These are phyloP conservation scores for Nicotiana tomentosiformis DNA, from an alignment of 257 asterid species.

Conservation along the genomic window DNA sequence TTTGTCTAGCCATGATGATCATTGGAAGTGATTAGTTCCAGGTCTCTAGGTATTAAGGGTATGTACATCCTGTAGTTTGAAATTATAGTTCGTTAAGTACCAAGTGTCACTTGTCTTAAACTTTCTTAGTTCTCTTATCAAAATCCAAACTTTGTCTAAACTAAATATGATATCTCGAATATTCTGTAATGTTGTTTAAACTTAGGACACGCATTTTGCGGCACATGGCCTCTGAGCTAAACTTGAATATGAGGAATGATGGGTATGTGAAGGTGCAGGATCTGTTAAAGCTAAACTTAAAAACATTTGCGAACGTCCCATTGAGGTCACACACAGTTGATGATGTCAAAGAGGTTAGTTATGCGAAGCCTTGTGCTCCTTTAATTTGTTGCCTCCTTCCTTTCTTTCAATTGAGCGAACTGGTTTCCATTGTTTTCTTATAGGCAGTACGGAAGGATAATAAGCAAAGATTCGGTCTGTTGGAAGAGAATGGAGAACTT, in stretches of 20 bases:
- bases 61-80: neutral
- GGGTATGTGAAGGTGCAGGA: slow-evolving; percentile 87
- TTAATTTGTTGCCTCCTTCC: neutral
- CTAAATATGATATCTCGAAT: neutral
- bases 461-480: slow-evolving; percentile 74
- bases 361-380: neutral
- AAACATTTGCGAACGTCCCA: slow-evolving; percentile 66
- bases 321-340: slow-evolving; percentile 62
- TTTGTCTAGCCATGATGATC: neutral
- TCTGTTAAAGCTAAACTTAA: slow-evolving; percentile 66
- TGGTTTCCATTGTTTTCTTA: neutral
- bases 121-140: neutral
- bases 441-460: slow-evolving; percentile 84
- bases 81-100: neutral
- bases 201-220: slow-evolving; percentile 78
- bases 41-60: neutral
- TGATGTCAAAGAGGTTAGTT: slow-evolving; percentile 74
- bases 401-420: neutral
- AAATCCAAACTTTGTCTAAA: neutral
- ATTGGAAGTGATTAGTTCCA: neutral
- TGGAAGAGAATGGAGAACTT: slow-evolving; percentile 84
- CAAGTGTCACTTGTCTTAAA: neutral
- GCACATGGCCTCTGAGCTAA: slow-evolving; percentile 86
- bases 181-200: neutral
- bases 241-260: slow-evolving; percentile 73